A percentile compares a stretch with the other conserved stretches of the same genome.
These are phyloP conservation scores for Limnanthes douglasii DNA, from an alignment of 345 rosid species.

Conservation along the genomic window DNA sequence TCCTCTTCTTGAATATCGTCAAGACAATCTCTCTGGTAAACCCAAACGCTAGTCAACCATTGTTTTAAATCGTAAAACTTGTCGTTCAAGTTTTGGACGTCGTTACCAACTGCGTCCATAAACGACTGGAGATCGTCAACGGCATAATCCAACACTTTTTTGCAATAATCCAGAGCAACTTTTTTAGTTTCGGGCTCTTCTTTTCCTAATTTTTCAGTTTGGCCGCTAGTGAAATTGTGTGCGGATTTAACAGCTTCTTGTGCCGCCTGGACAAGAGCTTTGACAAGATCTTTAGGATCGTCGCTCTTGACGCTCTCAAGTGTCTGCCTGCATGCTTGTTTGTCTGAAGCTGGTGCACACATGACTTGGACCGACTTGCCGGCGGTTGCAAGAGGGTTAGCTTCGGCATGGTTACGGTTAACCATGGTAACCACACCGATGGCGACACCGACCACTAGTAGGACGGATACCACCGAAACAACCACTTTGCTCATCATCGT, in stretches of 20 bases:
- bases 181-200: conserved; percentile 17
- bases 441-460: conserved; percentile 31
- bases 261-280: conserved; percentile 22
- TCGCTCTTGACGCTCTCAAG: conserved; percentile 25
- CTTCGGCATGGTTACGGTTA: not conserved
- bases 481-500: conserved; percentile 22
- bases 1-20: conserved; percentile 26
- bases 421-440: conserved; percentile 23
- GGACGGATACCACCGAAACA: conserved; percentile 32
- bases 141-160: conserved; percentile 19
- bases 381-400: conserved; percentile 11
- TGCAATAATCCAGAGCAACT: conserved; percentile 23
- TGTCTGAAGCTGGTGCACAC: conserved; percentile 29
- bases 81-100: conserved; percentile 12
- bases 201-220: too few relatives aligned
- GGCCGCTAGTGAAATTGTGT: conserved; percentile 25
- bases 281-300: conserved; percentile 36
- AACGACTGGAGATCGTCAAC: conserved; percentile 16
- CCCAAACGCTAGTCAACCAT: conserved; percentile 44
- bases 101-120: conserved; percentile 19
- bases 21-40: conserved; percentile 39
- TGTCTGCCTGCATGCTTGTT: conserved; percentile 39
- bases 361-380: conserved; percentile 26
- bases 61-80: conserved; percentile 20
- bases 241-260: conserved; percentile 16